Conservation (phyloP, 2,329 filamentous ascomycete species). For the Fusarium ramigenum region DNA sequence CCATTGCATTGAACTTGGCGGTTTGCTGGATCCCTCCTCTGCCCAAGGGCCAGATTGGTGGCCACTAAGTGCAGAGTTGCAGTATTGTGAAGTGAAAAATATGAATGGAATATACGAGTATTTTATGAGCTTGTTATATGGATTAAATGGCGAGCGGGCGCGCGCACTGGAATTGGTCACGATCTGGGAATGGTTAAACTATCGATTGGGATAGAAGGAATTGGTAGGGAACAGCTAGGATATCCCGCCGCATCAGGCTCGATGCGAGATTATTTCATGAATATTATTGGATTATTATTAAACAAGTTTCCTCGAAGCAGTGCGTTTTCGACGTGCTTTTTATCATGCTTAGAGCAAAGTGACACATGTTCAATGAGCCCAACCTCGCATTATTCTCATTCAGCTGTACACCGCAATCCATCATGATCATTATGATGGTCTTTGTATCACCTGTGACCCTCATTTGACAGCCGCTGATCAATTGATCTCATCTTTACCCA, state of each 20-base stretch:
- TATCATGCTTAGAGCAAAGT: not conserved
- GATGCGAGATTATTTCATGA: not conserved
- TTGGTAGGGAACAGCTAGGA: conserved; percentile 3
- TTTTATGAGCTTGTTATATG: not conserved
- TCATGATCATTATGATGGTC: not conserved
- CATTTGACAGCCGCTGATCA: not conserved
- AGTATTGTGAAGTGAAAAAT: not conserved
- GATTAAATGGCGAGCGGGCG: conserved; percentile 1
- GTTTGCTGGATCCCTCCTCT: conserved; percentile 66
- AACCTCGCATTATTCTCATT: not conserved
- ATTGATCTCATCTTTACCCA: not conserved
- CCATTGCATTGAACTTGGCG: conserved; percentile 73
- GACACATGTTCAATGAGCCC: not conserved
- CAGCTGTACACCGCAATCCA: not conserved
- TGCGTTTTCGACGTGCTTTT: not conserved
- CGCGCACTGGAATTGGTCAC: conserved; percentile 1
- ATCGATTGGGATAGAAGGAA: not conserved
- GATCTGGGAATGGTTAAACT: not conserved
- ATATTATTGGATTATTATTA: not conserved
- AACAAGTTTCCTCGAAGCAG: not conserved
- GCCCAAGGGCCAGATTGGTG: conserved; percentile 57
- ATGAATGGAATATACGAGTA: not conserved
- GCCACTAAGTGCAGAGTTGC: conserved; percentile 29
- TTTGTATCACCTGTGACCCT: not conserved
- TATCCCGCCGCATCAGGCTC: conserved; percentile 15